Base-by-base conservation (phyloP, 1,284 basidiomycete genomes). In the Tremellales sp. region DNA sequence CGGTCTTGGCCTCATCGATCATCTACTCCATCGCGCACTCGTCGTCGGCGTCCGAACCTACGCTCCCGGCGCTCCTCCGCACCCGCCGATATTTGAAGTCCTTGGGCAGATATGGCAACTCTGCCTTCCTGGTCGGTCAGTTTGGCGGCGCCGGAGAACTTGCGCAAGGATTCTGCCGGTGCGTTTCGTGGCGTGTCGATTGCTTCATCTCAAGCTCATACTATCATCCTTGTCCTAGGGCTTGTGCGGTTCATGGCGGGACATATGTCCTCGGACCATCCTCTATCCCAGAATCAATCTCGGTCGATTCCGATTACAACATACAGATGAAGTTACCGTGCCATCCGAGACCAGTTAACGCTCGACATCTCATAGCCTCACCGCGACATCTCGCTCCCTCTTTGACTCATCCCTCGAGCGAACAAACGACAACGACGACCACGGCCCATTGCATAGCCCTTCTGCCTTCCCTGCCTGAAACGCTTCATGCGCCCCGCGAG, bases 71-170 rank as follows among this genome's bases (percentile, higher is more conserved):
- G 0, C 71, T 95, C 3, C 68, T 70, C 21, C 81, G 90, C 9
- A 74, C 91, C 16, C 79, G 83, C 12, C 73, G 76, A 25, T 91
- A 89, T 65, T 77, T 97, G 19, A 80, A 77, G 33, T 88, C 90
- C 1, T 75, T 84, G 12, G 93, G 94, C 1, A 78, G 87, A 26
- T 97, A 95, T 63, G 94, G 94, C 5, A 74, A 86, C 9, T 90
- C 88, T 0, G 84, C 94, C 0, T 97, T 93, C 72, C 80, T 98
- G 13, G 79, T 97, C 4, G 90, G 89, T 0, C 92, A 97, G 60
- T 97, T 97, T 66, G 94, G 94, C 25, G 90, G 92, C 3, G 77
- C 84, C 0, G 91, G 92, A 3, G 92, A 95, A 63, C 82, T 94
- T n/a, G 80, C 86, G 0, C 91, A 95, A 70, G 91, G 89, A 0